These are phyloP conservation scores for Lactarius akahatsu DNA, from an alignment of 768 basidiomycete genomes.

Conservation along the genomic window DNA sequence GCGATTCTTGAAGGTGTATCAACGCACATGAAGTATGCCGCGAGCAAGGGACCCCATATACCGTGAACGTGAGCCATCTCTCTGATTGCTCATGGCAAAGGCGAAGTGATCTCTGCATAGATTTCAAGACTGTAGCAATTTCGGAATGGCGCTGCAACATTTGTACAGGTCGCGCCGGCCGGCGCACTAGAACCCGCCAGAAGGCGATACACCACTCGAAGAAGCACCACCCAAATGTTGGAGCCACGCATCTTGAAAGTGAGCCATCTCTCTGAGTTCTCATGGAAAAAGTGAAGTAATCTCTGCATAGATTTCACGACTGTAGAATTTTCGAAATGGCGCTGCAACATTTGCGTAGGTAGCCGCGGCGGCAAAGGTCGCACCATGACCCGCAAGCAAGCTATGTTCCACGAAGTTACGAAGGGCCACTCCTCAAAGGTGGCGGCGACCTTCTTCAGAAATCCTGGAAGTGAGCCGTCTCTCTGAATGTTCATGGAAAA, in stretches of 20 bases:
- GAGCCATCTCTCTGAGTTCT: neutral
- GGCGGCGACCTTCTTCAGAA: constrained; percentile 9
- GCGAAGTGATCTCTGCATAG: constrained; percentile 17
- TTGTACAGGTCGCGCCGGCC: no score
- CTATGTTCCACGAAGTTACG: constrained; percentile 37
- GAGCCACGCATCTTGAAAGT: no score
- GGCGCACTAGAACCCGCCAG: no score
- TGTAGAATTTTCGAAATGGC: constrained; percentile 32
- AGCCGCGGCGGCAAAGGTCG: constrained; percentile 27
- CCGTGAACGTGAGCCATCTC: constrained; percentile 7
- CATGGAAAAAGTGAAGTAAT: neutral
- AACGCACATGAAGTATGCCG: constrained; percentile 22
- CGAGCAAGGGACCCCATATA: constrained; percentile 10
- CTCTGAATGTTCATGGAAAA: neutral
- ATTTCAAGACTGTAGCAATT: constrained; percentile 30
- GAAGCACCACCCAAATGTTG: no score
- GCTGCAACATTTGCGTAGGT: constrained; percentile 34
- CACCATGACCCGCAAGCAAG: constrained; percentile 34
- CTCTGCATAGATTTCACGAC: constrained; percentile 31
- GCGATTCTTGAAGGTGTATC: neutral
- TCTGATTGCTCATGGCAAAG: neutral
- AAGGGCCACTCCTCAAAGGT: constrained; percentile 30
- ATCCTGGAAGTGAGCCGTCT: neutral
- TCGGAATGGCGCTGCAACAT: constrained; percentile 37
- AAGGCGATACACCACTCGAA: no score